Evolutionary conservation across 768 basidiomycete species (phyloP), one percentile per base, ranked within the genome.

Genomic region (Termitomyces sp.): DNA sequence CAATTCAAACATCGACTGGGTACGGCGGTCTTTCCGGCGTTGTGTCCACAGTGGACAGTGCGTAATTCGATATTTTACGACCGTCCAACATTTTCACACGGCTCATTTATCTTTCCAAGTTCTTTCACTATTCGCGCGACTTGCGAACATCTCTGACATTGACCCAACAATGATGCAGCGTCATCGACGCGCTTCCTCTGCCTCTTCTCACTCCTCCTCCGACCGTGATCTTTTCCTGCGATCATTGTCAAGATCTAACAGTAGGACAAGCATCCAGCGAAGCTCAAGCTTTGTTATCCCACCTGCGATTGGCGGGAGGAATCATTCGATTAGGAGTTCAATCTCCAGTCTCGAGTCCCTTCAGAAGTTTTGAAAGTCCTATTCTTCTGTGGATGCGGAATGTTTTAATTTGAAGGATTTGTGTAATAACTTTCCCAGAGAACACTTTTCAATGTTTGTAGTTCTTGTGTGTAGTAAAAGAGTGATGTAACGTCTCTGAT

Each of bases 21-120:
- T 69, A 79, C 6, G 78, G 79, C 44, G 80, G 79, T 63, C 75
- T 89, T 7, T 84, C 79, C 8, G 91, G 91, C 14, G 80, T 93
- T n/a, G 86, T 92, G 10, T 92, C 91, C 14, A 80, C 88, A 58
- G 88, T 90, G 24, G 91, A 93, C 66, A 84, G 91, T 92, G 65
- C 58, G 84, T 75, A 4, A 32, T 52, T 32, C 32, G 10, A 30
- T 36, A 6, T 36, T 13, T 52, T n/a, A 46, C 42, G 44, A 12
- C 6, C 7, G 20, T 5, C 1, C 4, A 7, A 36, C 28, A 22
- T 30, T n/a, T 32, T 35, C 42, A 59, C n/a, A 47, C 16, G 36
- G 40, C 9, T 63, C 14, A 24, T 52, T 53, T 9, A 22, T 45
- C 44, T 9, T 14, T 40, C 50, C 36, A 59, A 90, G 90, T 92